These are phyloP conservation scores for Nemania diffusa DNA, from an alignment of 2,329 filamentous ascomycete species.

Conservation along the genomic window DNA sequence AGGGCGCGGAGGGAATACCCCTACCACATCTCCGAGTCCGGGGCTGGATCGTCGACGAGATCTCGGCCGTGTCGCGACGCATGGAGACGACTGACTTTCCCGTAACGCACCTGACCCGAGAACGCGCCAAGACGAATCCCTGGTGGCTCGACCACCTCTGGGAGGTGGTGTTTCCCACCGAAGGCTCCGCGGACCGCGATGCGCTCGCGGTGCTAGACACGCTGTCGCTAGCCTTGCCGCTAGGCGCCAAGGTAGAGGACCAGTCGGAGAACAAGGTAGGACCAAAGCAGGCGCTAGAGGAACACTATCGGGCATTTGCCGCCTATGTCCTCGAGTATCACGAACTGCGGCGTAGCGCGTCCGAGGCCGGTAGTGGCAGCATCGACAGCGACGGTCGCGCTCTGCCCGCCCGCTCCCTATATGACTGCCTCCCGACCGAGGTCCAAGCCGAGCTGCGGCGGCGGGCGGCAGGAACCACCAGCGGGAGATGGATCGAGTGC, in stretches of 20 bases:
- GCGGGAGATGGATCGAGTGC: slow-evolving; percentile 14
- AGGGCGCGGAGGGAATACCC: slow-evolving; percentile 2
- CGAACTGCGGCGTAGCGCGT: slow-evolving; percentile 10
- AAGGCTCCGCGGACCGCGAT: slow-evolving; percentile 1
- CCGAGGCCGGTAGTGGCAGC: background rate
- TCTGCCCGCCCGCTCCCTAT: slow-evolving; percentile 17
- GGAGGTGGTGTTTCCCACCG: slow-evolving; percentile 13
- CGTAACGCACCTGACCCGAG: slow-evolving; percentile 13
- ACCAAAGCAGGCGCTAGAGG: slow-evolving; percentile 9
- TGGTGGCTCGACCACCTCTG: slow-evolving; percentile 24
- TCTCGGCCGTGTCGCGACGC: slow-evolving; percentile 20
- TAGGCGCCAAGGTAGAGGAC: slow-evolving; percentile 6
- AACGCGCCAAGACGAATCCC: slow-evolving; percentile 17
- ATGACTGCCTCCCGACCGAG: slow-evolving; percentile 4
- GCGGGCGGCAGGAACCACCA: slow-evolving; percentile 14
- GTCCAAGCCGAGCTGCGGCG: slow-evolving; percentile 18
- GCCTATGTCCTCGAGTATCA: slow-evolving; percentile 24
- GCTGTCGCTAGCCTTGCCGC: slow-evolving; percentile 16
- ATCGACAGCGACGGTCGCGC: background rate
- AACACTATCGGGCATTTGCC: slow-evolving; percentile 15
- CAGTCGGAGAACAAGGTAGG: slow-evolving; percentile 12
- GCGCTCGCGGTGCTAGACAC: slow-evolving; percentile 18
- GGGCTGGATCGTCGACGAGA: slow-evolving; percentile 22
- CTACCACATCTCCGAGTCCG: slow-evolving; percentile 17
- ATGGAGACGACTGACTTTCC: slow-evolving; percentile 28